Conservation (phyloP, 257 asterid species). For the Rubia yunnanensis region DNA sequence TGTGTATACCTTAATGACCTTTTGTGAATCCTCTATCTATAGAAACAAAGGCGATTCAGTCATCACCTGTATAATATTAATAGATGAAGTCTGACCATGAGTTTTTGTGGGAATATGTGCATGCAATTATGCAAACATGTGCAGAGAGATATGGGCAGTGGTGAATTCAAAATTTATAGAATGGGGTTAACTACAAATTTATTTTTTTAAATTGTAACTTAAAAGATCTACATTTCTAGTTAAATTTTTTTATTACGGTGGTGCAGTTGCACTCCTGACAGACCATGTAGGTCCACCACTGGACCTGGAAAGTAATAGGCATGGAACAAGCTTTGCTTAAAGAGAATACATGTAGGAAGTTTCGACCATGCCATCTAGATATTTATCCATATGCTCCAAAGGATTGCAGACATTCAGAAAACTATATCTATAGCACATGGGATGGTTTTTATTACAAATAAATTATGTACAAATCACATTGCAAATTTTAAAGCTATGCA, state of each 20-base stretch:
- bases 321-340: not conserved
- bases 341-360: not conserved
- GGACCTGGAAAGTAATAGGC: not conserved
- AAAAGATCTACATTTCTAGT: no score
- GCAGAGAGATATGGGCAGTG: not conserved
- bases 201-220: no score
- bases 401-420: not conserved
- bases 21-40: not conserved
- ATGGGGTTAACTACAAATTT: not conserved
- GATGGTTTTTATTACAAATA: not conserved
- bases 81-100: not conserved
- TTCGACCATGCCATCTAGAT: not conserved
- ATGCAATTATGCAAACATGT: not conserved
- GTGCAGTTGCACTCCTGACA: not conserved
- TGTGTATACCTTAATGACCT: not conserved
- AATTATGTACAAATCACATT: not conserved
- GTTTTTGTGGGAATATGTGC: not conserved
- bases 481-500: not conserved
- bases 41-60: not conserved
- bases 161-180: not conserved
- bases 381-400: not conserved
- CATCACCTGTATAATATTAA: constrained; percentile 1
- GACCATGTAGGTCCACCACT: not conserved
- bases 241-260: no score
- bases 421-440: not conserved